Evolutionary conservation across 2,329 filamentous ascomycete species (phyloP), one percentile per base, ranked within the genome.

Genomic region (Xylaria multiplex): DNA sequence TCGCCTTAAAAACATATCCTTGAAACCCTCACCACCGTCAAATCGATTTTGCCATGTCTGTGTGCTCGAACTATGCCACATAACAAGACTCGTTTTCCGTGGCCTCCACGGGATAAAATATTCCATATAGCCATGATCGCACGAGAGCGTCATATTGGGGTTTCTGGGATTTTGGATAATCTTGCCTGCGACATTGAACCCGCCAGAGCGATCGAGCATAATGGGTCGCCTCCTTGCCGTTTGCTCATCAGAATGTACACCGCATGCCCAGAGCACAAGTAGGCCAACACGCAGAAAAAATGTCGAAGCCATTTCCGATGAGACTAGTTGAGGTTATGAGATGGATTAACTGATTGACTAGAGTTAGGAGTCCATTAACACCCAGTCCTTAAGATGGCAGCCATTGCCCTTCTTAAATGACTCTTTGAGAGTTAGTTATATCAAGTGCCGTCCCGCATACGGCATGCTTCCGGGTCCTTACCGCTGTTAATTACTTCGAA

Each of bases 101-200:
- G 74, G 75, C 9, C 58, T 68, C 73, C 73, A 77, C 1, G 78
- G 78, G 30, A 76, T 72, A 65, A 80, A 80, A 65, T 79, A 79
- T 69, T 79, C 78, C 69, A 79, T 74, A 62, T 79, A 80, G 27
- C 78, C 78, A 67, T 79, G 77, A 52, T 80, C 78, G 69, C 78
- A 80, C 1, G 76, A 76, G 6, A 79, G 73, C 0, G 77, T 79
- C 64, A 65, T 59, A 50, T 73, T 76, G 1, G 75, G 72, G 56
- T 72, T 74, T 4, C 45, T 45, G 2, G 77, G 75, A 45, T 74
- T 76, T 19, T 72, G 64, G 50, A 79, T 76, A 40, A 74, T 64
- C 54, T 67, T 75, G 45, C 78, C 77, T 55, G 75, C 77, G 2
- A 77, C 70, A 13, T 69, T 71, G 61, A 80, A 80, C 8, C 78